Base-by-base conservation (phyloP, 2,329 filamentous ascomycete genomes). In the Ilyonectria robusta region DNA sequence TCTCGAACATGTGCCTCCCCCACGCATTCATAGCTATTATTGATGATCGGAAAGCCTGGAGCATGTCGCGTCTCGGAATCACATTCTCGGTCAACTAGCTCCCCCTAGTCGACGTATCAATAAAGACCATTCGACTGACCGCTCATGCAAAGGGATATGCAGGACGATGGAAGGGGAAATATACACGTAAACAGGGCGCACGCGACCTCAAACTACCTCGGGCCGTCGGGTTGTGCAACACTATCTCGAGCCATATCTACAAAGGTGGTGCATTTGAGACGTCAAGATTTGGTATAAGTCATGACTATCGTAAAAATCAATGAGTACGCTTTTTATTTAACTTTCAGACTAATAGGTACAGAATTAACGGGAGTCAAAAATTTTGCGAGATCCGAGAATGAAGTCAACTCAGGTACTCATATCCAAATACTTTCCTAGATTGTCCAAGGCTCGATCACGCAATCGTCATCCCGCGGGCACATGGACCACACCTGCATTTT, bases 321-420 rank as follows among this genome's bases (percentile, higher is more conserved):
- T n/a, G 17, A 3, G 2, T 3, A 17, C 51, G 11, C 35, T 10
- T 50, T 62, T 17, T 15, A 13, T 17, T n/a, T 23, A 7, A 10
- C 1, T 51, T 47, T 35, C 13, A 44, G 15, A 11, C 46, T 23
- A 10, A 29, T 29, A 31, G 33, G 44, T 54, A n/a, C 35, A 6
- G 3, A n/a, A 35, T 46, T 17, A 19, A 37, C 9, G n/a, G 26
- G 4, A 13, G 11, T 33, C 10, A 17, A 11, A 56, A 9, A 47
- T 56, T 59, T 56, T 60, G 71, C 72, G 70, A 75, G 62, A 62
- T 75, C 72, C 57, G 70, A 70, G 68, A 53, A 17, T 37, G 29
- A 62, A 46, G 63, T 69, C 13, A 21, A 19, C 51, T 23, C 21
- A 44, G 35, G 31, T 40, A 63, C 65, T 42, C 17, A 51, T 37